Base-by-base conservation (phyloP, 805 yeast genomes). In the Suhomyces sp. region DNA sequence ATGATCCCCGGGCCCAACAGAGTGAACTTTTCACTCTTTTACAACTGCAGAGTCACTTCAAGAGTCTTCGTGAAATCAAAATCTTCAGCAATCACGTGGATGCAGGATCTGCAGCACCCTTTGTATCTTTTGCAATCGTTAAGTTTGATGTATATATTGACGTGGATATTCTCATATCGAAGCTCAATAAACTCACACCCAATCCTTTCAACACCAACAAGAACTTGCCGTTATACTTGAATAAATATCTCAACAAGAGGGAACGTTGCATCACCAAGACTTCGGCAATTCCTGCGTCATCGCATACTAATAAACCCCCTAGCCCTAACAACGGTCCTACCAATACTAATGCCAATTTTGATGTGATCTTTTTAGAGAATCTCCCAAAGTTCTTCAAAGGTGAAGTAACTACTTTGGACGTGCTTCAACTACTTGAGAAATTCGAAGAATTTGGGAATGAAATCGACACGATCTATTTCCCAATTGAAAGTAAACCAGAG, bases 191-290 rank as follows among this genome's bases (percentile, higher is more conserved):
- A 28, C 18, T 25, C 14, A 35, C 33, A 1, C 47, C 47, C 21
- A 56, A 58, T 28, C 44, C 56, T 5, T 54, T 72, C 25, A 63
- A 65, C 39, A 18, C 48, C 28, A 45, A 47, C 31, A 40, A 56
- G 25, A 52, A 47, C 18, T 27, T 63, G 37, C 59, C 63, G 15
- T 53, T 76, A 22, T 77, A 74, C 47, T 71, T 82, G 32, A 79
- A 81, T 48, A 79, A 70, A 50, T 87, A 83, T 53, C 71, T 81
- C 29, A 80, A 83, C 31, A 76, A 79, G 46, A 71, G 73, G 39
- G 87, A 81, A 50, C 22, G 29, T 25, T 22, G 13, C 10, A 21
- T 19, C 17, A 19, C 16, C 17, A 17, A 13, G 2, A 11, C 31
- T 8, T 17, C 31, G 4, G n/a, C 18, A 11, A 15, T 12, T 6